phyloP scores from a whole-genome alignment of 768 basidiomycete species.

The Boletus fagicola region DNA sequence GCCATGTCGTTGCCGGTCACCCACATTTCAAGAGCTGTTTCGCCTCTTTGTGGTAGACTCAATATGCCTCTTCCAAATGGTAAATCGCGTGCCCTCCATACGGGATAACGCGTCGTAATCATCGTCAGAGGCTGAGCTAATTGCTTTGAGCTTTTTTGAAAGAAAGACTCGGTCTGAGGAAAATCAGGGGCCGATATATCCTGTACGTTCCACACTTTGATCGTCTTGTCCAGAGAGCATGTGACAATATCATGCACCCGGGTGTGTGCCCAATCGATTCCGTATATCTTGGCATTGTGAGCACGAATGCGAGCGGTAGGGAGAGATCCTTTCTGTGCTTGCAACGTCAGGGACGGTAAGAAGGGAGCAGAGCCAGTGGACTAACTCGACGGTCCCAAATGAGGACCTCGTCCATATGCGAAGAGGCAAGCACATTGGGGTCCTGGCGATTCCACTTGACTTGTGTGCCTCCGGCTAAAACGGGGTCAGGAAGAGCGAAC shows the following conservation, averaged over 20 bases:
- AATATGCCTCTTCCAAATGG: conserved; percentile 91
- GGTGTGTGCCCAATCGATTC: conserved; percentile 92
- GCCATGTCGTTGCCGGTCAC: conserved; percentile 30
- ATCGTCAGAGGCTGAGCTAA: conserved; percentile 41
- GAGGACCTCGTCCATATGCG: conserved; percentile 81
- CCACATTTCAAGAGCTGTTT: conserved; percentile 85
- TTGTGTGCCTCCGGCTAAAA: conserved; percentile 80
- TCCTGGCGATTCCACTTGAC: conserved; percentile 97
- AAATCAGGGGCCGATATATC: conserved; percentile 22
- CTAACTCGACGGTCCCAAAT: conserved; percentile 93
- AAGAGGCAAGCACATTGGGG: conserved; percentile 82
- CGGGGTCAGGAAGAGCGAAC: background rate
- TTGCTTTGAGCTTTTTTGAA: conserved; percentile 9
- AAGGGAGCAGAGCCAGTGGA: conserved; percentile 2
- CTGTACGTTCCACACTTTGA: conserved; percentile 73
- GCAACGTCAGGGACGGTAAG: conserved; percentile 5
- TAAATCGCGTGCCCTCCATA: conserved; percentile 90
- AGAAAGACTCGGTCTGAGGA: conserved; percentile 4
- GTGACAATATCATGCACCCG: conserved; percentile 80
- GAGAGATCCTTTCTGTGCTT: conserved; percentile 77
- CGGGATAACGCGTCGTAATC: conserved; percentile 80
- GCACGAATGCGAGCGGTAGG: conserved; percentile 74
- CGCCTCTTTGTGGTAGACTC: conserved; percentile 84
- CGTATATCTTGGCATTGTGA: conserved; percentile 92
- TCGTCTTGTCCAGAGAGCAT: conserved; percentile 90